Evolutionary conservation across 2,329 filamentous ascomycete species (phyloP), one percentile per base, ranked within the genome.

Genomic region (Monilinia aucupariae): DNA sequence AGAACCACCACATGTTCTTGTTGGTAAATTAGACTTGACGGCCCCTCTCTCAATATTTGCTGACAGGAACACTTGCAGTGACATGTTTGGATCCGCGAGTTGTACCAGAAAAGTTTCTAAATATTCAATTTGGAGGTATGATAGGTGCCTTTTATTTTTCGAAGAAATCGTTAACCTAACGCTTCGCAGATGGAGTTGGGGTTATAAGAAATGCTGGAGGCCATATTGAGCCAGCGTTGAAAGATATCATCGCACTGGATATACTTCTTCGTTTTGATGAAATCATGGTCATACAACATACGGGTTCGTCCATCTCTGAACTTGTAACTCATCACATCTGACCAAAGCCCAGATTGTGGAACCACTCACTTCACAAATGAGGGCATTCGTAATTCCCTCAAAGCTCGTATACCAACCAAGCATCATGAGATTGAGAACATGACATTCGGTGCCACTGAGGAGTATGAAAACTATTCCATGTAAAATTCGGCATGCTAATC

Each of bases 201-300:
- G 61, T 69, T 8, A 61, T 72, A 43, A 64, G 68, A 52, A 71
- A 70, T 64, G 52, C 61, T 30, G 66, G 68, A 49, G 69, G 72
- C 1, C 68, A 70, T 58, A 61, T 71, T 22, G 58, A 55, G 4
- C 70, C 66, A 13, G 64, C 56, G 32, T 56, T 71, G 3, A 63
- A 67, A 15, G 68, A 69, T 37, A 64, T 72, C 27, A 50, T 71
- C 9, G 64, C 68, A 53, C 59, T 72, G 1, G 68, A 73, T 54
- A 51, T 59, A 20, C 62, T 70, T 30, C 17, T 70, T 17, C 50
- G 43, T 3, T 54, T 72, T 25, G 63, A 59, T 8, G 66, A 73
- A 4, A 68, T 73, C 41, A 64, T 71, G 53, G 64, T 74, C 10
- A 64, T 73, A 45, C 70, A 73, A 32, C 71, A 74, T 55, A 73